phyloP scores from a whole-genome alignment of 2,329 filamentous ascomycete genomes.

The Ascochyta lentis region DNA sequence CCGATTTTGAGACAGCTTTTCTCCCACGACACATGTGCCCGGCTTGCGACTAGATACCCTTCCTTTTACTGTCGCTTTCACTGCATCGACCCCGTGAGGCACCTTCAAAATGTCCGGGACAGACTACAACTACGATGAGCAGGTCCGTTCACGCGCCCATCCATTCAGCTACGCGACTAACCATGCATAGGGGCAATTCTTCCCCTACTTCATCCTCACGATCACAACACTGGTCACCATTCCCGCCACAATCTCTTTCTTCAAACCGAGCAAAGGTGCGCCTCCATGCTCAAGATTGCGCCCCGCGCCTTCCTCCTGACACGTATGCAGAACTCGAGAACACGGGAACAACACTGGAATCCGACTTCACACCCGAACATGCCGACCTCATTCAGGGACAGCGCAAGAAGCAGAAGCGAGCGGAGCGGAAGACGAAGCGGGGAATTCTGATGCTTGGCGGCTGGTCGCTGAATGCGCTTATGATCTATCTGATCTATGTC shows the following conservation, averaged over 20 bases:
- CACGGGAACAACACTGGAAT: constrained; percentile 81
- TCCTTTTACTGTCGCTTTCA: constrained; percentile 28
- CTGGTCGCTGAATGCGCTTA: constrained; percentile 84
- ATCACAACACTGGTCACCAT: constrained; percentile 86
- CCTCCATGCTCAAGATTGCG: constrained; percentile 15
- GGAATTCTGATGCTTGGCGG: constrained; percentile 76
- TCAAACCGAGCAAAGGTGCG: constrained; percentile 75
- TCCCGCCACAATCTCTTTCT: constrained; percentile 86
- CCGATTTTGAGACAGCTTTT: constrained; percentile 23
- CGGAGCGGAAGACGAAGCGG: constrained; percentile 87
- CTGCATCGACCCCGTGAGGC: constrained; percentile 25
- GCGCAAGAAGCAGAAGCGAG: constrained; percentile 85
- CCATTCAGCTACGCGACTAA: constrained; percentile 19
- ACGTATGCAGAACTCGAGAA: constrained; percentile 69
- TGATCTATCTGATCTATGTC: constrained; percentile 87
- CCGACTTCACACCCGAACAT: constrained; percentile 82
- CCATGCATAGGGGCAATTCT: constrained; percentile 80
- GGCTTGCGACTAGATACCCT: constrained; percentile 18
- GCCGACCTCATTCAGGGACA: constrained; percentile 81
- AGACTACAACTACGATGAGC: constrained; percentile 98
- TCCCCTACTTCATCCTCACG: constrained; percentile 97
- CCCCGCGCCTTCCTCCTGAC: constrained; percentile 20
- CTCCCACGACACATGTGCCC: constrained; percentile 24
- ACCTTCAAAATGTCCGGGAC: constrained; percentile 55
- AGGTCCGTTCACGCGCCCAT: constrained; percentile 59